These are phyloP conservation scores for Claviceps africana DNA, from an alignment of 2,329 filamentous ascomycete species.

Conservation along the genomic window DNA sequence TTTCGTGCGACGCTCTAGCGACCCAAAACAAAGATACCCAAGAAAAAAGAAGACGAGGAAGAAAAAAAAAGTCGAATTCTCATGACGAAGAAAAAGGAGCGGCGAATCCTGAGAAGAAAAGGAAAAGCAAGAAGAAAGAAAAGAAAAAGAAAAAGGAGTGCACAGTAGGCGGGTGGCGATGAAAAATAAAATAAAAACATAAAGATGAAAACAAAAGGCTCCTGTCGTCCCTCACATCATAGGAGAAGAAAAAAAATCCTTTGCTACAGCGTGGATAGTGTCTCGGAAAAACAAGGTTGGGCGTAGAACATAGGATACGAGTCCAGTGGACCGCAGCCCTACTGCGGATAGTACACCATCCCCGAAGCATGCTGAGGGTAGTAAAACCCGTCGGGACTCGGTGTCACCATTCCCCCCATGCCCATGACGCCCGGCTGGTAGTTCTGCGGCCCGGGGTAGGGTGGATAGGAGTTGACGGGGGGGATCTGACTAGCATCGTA, in stretches of 20 bases:
- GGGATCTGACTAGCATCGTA: slow-evolving; percentile 66
- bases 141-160: too few species aligned
- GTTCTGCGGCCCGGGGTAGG: slow-evolving; percentile 33
- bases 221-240: not conserved
- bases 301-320: slow-evolving; percentile 11
- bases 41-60: not conserved
- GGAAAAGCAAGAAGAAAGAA: too few species aligned
- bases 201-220: not conserved
- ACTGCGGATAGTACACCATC: slow-evolving; percentile 49
- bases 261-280: slow-evolving; percentile 16
- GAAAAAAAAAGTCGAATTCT: not conserved
- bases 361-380: slow-evolving; percentile 42
- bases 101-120: not conserved
- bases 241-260: not conserved
- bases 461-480: slow-evolving; percentile 33
- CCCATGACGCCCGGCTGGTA: slow-evolving; percentile 47
- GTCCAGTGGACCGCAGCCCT: slow-evolving; percentile 19
- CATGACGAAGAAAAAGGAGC: not conserved
- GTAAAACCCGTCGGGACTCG: slow-evolving; percentile 55
- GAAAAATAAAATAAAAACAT: too few species aligned
- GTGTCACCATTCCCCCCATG: slow-evolving; percentile 71
- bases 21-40: slow-evolving; percentile 4
- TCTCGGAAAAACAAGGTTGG: slow-evolving; percentile 13
- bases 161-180: too few species aligned
- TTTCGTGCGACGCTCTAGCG: slow-evolving; percentile 1